A percentile compares a stretch with the other conserved stretches of the same genome.
Conservation (phyloP, 139 green algal species). For the Coelastrella sp. region DNA sequence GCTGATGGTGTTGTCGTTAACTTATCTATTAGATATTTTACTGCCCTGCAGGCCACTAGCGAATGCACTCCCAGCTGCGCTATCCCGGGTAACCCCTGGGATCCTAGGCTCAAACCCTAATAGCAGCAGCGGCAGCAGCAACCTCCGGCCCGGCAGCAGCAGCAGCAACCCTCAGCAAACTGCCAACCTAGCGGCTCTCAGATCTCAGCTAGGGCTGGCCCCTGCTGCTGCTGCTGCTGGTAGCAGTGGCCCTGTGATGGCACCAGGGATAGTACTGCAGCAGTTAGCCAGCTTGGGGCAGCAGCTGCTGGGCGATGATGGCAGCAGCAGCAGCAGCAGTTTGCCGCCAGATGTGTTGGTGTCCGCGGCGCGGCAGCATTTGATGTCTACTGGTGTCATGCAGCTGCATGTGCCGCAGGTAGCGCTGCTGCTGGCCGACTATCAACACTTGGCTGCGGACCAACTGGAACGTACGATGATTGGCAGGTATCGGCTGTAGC, state of each 20-base stretch:
- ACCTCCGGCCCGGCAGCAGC: not conserved
- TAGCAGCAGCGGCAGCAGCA: not conserved
- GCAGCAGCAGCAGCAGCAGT: not conserved
- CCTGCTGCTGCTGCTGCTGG: conserved; percentile 34
- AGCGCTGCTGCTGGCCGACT: conserved; percentile 40
- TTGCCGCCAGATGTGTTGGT: conserved; percentile 39
- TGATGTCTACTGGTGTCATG: conserved; percentile 32
- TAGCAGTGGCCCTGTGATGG: not conserved
- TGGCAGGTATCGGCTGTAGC: not conserved
- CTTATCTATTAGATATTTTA: too few species aligned
- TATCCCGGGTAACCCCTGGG: conserved; percentile 8
- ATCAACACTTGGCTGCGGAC: conserved; percentile 2
- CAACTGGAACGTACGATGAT: conserved; percentile 1
- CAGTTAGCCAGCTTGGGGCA: conserved; percentile 32
- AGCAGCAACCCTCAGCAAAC: not conserved
- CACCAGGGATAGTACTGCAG: not conserved
- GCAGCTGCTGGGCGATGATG: conserved; percentile 37
- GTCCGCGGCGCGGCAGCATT: conserved; percentile 35
- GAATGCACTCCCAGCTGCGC: conserved; percentile 6
- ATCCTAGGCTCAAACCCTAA: not conserved
- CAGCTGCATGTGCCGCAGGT: conserved; percentile 47
- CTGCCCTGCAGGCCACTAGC: conserved; percentile 5
- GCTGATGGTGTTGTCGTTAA: not conserved
- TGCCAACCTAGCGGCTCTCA: not conserved
- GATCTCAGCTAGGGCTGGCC: not conserved